Base-by-base conservation (phyloP, 768 basidiomycete species). In the Mrakia blollopis region DNA sequence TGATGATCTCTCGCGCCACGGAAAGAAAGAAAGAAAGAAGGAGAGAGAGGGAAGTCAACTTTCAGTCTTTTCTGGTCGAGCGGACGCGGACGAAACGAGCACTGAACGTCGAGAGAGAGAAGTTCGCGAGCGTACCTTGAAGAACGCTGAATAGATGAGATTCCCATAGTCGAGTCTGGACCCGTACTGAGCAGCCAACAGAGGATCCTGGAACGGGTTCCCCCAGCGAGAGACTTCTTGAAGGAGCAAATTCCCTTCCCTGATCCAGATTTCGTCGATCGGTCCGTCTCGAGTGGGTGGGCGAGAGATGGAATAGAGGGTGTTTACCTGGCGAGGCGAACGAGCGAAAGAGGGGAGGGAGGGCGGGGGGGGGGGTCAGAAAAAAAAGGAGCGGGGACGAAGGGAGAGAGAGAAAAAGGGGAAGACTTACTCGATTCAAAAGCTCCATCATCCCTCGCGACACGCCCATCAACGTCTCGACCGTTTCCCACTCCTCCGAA, bases 271-370 rank as follows among this genome's bases (percentile, higher is more conserved):
- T 14, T 65, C 35, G 2, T 65, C 63, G 63, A 65, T 32, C 63
- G 30, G 63, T 10, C 9, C 32, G 21, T 65, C 21, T 11, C 63
- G 16, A 2, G 18, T 4, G 6, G 63, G 63, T 2, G 61, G 61
- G 14, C 63, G 63, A 8, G 63, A 65, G 63, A 65, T 35, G 32
- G 63, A 65, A 35, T 65, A 65, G 63, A 65, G 63, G 28, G 63
- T 65, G 32, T 50, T 50, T 4, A 50, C 16, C 47, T 50, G 2
- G 44, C 44, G 14, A 7, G 9, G 6, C 44, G 14, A 9, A 41
- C 6, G 39, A 41, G 11, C 6, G 11, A 41, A 41, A 41, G 6
- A 47, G 44, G 44, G 14, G 44, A 47, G 44, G 13, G 44, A 47
- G 39, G 5, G 39, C 5, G 39, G 39, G 39, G 11, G 39, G 14